Evolutionary conservation across 257 asterid species (phyloP).

Genomic region (Agastache rugosa): DNA sequence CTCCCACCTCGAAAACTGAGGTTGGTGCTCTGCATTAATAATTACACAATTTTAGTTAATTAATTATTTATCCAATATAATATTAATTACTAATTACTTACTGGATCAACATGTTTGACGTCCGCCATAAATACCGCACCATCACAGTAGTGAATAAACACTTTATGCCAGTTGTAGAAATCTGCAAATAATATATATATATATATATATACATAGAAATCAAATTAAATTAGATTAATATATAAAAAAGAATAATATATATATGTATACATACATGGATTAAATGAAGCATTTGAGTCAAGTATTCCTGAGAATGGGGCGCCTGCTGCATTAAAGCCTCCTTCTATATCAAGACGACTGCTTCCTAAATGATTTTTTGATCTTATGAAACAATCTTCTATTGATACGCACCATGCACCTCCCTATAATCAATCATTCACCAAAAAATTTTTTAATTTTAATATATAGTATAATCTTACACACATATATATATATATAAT

Average conservation of each 20-base stretch:
- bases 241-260: not conserved
- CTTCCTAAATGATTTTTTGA: not conserved
- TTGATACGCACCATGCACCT: conserved; percentile 33
- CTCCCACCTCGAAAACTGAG: not conserved
- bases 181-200: not conserved
- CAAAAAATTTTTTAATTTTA: no score
- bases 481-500: no score
- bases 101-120: not conserved
- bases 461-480: no score
- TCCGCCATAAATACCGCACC: not conserved
- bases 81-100: not conserved
- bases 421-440: conserved; percentile 15
- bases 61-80: no score
- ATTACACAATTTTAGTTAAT: not conserved
- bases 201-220: no score
- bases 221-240: not conserved
- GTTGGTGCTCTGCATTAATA: not conserved
- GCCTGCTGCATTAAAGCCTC: no score
- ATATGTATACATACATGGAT: not conserved
- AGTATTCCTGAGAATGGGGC: not conserved
- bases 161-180: not conserved
- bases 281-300: not conserved
- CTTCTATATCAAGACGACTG: not conserved
- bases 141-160: not conserved
- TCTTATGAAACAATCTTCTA: not conserved